These are phyloP conservation scores for Psidium friedrichsthalianum DNA, from an alignment of 345 rosid species.

Conservation along the genomic window DNA sequence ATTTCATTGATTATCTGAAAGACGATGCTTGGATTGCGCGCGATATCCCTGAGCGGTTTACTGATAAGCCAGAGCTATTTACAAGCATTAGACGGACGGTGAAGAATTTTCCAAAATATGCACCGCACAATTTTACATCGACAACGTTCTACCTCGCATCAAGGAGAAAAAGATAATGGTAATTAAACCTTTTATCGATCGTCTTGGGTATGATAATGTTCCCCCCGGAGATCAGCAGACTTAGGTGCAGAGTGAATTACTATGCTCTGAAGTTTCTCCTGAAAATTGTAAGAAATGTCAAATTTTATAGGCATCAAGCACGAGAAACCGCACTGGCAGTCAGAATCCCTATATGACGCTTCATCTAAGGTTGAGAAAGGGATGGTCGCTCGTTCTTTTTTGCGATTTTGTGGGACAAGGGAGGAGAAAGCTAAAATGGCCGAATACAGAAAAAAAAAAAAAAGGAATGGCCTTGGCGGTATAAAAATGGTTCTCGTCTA, in stretches of 20 bases:
- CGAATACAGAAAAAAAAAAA: constrained; percentile 87
- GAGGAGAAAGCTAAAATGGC: constrained; percentile 97
- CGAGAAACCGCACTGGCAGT: constrained; percentile 92
- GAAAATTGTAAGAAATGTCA: constrained; percentile 83
- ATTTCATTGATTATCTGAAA: constrained; percentile 92
- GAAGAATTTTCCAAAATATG: constrained; percentile 97
- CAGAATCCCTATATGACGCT: constrained; percentile 91
- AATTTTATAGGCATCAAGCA: constrained; percentile 76
- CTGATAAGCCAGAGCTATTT: constrained; percentile 88
- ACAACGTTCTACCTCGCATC: constrained; percentile 93
- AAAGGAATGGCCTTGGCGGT: constrained; percentile 99
- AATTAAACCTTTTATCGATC: constrained; percentile 96
- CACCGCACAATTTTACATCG: constrained; percentile 96
- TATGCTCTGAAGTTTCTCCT: constrained; percentile 98
- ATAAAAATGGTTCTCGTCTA: constrained; percentile 95
- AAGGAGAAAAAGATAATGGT: constrained; percentile 99
- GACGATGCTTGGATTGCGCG: constrained; percentile 84
- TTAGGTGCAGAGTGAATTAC: constrained; percentile 96
- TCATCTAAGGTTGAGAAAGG: constrained; percentile 99
- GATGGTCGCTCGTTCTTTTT: constrained; percentile 91
- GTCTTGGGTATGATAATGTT: constrained; percentile 98
- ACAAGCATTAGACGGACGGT: constrained; percentile 95
- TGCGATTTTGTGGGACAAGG: constrained; percentile 97
- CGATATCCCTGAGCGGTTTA: constrained; percentile 95
- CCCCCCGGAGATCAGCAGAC: constrained; percentile 94